A percentile compares a stretch with the other conserved stretches of the same genome.
Evolutionary conservation across 148 eudicot species (phyloP).

Genomic region (Cornus suecica): DNA sequence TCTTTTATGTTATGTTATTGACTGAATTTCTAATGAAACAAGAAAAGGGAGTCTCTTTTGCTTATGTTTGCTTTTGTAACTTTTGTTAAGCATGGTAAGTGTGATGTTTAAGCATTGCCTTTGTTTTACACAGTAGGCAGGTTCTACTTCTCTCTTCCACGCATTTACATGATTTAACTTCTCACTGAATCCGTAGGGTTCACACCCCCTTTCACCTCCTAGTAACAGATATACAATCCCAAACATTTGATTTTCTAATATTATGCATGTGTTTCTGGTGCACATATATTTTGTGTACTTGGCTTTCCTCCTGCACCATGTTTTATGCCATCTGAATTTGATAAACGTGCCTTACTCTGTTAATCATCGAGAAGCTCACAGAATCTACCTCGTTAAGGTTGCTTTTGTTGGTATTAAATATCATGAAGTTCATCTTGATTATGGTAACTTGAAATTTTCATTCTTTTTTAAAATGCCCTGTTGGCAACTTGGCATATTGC

Average conservation of each 20-base stretch:
- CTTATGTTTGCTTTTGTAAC: no score
- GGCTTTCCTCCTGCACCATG: neutral
- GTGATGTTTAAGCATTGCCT: no score
- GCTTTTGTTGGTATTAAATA: neutral
- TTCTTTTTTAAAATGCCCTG: neutral
- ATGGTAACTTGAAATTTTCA: neutral
- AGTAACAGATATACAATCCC: no score
- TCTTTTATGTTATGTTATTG: neutral
- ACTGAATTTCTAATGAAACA: no score
- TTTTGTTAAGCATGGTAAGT: no score
- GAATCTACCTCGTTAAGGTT: neutral
- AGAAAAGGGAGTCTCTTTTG: no score
- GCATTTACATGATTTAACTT: neutral
- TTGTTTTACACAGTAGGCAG: no score
- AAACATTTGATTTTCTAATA: no score
- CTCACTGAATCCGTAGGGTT: neutral
- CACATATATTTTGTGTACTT: no score
- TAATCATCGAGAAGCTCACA: neutral
- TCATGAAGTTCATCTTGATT: neutral
- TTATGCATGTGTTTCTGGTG: no score
- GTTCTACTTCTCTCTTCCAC: no score
- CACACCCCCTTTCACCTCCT: no score
- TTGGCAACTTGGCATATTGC: neutral
- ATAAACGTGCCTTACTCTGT: neutral
- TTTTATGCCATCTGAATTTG: neutral